A percentile compares a stretch with the other conserved stretches of the same genome.
Evolutionary conservation across 768 basidiomycete species (phyloP).

Genomic region (Trametes maxima): DNA sequence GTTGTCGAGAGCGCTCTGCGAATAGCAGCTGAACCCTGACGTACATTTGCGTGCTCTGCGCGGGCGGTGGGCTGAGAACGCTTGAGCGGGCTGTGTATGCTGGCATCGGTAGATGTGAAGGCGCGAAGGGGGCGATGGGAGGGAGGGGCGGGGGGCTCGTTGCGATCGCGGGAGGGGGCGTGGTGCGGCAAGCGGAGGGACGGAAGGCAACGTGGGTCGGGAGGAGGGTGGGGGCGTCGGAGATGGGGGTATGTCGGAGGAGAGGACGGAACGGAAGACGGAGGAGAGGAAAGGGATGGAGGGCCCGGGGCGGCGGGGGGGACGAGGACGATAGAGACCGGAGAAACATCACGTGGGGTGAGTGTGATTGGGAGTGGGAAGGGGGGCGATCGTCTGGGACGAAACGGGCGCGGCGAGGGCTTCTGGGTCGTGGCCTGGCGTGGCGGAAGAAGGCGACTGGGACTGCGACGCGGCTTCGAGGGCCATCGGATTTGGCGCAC

Average conservation of each 20-base stretch:
- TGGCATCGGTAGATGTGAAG: neutral
- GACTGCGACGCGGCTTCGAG: neutral
- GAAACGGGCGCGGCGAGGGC: neutral
- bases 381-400: slow-evolving; percentile 13
- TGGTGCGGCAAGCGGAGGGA: slow-evolving; percentile 9
- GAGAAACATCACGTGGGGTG: slow-evolving; percentile 9
- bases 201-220: neutral
- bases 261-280: slow-evolving; percentile 5
- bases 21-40: slow-evolving; percentile 1
- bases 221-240: neutral
- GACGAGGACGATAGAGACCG: slow-evolving; percentile 11
- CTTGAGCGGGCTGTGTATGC: neutral
- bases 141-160: slow-evolving; percentile 1
- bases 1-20: slow-evolving; percentile 15
- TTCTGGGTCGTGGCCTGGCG: slow-evolving; percentile 1
- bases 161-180: slow-evolving; percentile 14
- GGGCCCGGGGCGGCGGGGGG: neutral
- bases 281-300: slow-evolving; percentile 7
- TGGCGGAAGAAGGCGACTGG: neutral
- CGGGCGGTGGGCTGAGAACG: neutral
- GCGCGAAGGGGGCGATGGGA: neutral
- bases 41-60: neutral
- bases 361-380: neutral
- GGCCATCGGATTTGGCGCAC: neutral
- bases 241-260: slow-evolving; percentile 8